phyloP scores from a whole-genome alignment of 2,329 filamentous ascomycete genomes.

The Penicillium sp. region DNA sequence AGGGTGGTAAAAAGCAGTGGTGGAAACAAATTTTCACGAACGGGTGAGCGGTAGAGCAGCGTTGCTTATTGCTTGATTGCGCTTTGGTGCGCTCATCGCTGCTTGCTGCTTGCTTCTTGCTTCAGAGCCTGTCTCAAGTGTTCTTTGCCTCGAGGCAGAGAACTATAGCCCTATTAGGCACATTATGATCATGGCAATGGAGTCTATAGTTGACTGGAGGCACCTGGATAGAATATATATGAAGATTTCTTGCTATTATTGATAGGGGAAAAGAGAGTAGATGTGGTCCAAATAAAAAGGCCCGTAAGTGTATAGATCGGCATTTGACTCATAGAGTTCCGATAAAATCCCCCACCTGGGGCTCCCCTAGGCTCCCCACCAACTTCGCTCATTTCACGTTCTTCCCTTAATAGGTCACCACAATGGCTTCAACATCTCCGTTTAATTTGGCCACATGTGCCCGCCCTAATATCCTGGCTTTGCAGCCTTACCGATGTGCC shows the following conservation, averaged over 20 bases:
- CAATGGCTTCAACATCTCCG: slow-evolving; percentile 47
- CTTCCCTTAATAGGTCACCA: slow-evolving; percentile 11
- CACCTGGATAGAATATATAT: no score
- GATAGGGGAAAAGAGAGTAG: no score
- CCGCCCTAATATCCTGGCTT: slow-evolving; percentile 70
- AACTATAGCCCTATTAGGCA: background rate
- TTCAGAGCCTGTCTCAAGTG: background rate
- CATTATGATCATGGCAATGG: background rate
- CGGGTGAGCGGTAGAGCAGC: background rate
- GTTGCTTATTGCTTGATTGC: background rate
- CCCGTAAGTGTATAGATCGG: slow-evolving; percentile 1
- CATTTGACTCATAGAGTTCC: slow-evolving; percentile 7
- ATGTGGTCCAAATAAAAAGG: no score
- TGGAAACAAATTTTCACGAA: background rate
- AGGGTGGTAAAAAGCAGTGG: background rate
- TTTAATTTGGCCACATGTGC: slow-evolving; percentile 74
- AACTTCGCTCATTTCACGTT: background rate
- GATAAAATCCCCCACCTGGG: slow-evolving; percentile 4
- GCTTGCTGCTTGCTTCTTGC: background rate
- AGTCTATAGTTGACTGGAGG: no score
- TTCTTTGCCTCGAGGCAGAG: background rate
- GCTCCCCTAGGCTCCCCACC: background rate
- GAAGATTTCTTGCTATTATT: no score
- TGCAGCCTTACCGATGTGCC: slow-evolving; percentile 77
- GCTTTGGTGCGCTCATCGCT: background rate